Evolutionary conservation across 73 alveolate genomes (phyloP), one percentile per base, ranked within the genome.

Genomic region (Breviolum minutum): DNA sequence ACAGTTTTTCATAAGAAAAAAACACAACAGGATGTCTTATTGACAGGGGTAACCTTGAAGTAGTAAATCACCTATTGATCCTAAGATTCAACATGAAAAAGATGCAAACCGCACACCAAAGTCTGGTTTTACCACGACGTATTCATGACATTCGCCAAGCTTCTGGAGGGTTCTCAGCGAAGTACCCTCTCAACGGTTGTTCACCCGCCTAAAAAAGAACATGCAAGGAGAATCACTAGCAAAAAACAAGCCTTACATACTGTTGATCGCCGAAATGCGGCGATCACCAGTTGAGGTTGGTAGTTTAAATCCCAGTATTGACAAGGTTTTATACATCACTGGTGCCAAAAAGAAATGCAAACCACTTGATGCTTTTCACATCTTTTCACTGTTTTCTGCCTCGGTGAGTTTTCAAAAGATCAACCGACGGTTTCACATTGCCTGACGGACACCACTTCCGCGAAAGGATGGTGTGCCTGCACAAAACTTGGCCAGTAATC

Each of bases 391-490:
- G 54, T 40, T 40, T 40, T 40, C 5, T 40, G 54, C 54, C 54
- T 40, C 54, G 54, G 54, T 40, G 54, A 40, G 0, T 40, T 40
- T 40, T 40, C 5, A 40, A 40, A 0, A 40, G 54, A 40, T 40
- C 3, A 40, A 40, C 54, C 54, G 54, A 40, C 54, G 3, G 54
- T 40, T 40, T 40, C 54, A 40, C 54, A 40, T 40, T 22, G 97
- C 97, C 76, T 92, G 98, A 79, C 68, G 26, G 40, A 81, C 90
- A 27, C n/a, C 68, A 80, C 98, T 76, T 11, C 98, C 80, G 70
- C 98, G 98, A 68, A 92, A 73, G n/a, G 81, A 73, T 8, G 98
- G 98, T 8, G 98, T 74, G 91, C 98, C 98, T 92, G 60, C 73
- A 61, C 40, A 61, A 8, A 40, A 16, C 32, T 32, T 6, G 77